Percentiles rank a stretch among this genome's conserved stretches.
Evolutionary conservation across 2,329 filamentous ascomycete genomes (phyloP).

Genomic region (Aspergillus aculeatinus): DNA sequence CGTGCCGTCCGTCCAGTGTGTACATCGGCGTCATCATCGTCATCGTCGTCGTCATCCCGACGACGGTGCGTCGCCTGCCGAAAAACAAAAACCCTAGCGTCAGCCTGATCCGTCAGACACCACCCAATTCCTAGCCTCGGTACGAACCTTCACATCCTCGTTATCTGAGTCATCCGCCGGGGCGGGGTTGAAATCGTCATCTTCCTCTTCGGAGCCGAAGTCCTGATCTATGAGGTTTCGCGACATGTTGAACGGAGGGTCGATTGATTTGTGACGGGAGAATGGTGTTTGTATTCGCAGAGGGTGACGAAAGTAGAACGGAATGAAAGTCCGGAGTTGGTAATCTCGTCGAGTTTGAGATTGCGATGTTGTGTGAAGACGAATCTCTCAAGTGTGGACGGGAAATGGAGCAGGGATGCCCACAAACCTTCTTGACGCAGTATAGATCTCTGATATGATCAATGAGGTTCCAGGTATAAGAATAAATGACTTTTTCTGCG

Average conservation of each 20-base stretch:
- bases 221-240: slow-evolving; percentile 51
- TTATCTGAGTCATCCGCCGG: slow-evolving; percentile 72
- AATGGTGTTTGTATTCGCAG: neutral
- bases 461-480: too few relatives aligned
- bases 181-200: slow-evolving; percentile 85
- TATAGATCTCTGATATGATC: neutral
- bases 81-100: slow-evolving; percentile 9
- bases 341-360: too few relatives aligned
- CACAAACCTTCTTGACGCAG: too few relatives aligned
- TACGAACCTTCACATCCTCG: slow-evolving; percentile 52
- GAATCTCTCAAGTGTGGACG: too few relatives aligned
- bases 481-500: neutral
- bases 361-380: neutral
- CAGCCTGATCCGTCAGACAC: slow-evolving; percentile 17
- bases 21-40: slow-evolving; percentile 49
- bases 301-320: neutral
- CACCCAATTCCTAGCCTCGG: slow-evolving; percentile 10
- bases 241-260: slow-evolving; percentile 29
- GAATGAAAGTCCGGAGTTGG: neutral
- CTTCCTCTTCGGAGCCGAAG: slow-evolving; percentile 65
- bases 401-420: too few relatives aligned
- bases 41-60: slow-evolving; percentile 36
- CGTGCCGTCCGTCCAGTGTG: slow-evolving; percentile 24
- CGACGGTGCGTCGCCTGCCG: slow-evolving; percentile 27
- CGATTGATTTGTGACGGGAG: neutral